Base-by-base conservation (phyloP, 2,329 filamentous ascomycete species). In the Macrophomina tecta region DNA sequence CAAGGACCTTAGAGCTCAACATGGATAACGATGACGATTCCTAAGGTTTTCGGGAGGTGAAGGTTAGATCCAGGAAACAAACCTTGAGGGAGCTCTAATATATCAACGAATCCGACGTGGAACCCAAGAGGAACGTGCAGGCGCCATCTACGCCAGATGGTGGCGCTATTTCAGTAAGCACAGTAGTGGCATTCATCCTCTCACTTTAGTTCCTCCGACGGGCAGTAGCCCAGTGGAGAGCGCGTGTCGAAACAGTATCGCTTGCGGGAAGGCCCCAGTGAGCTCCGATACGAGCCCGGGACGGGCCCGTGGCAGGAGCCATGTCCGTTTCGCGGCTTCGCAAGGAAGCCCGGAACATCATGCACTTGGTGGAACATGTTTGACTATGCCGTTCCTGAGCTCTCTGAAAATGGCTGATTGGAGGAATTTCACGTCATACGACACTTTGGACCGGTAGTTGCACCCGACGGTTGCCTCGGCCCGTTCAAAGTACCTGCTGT, bases 331-430 rank as follows among this genome's bases (percentile, higher is more conserved):
- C 56, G 56, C 12, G 28, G 30, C 40, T n/a, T 48, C 56, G 56
- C 42, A 28, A 51, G 60, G 36, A 63, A 30, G 18, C 23, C 32
- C 48, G 45, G 60, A 42, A 28, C n/a, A 14, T 52, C 46, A 51
- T 51, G 60, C 60, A 49, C 60, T 63, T 63, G 60, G 60, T 63
- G 60, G 60, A 52, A 63, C 60, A 63, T 63, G 60, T 63, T 51
- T 52, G n/a, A 52, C 30, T 30, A 4, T n/a, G 7, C 46, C 5
- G 28, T 4, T 16, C 23, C 34, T 34, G 28, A 11, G 58, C 7
- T 3, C 11, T n/a, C 16, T 30, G 32, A 42, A 36, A 49, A 38
- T 28, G 60, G 45, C 60, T 42, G 60, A 63, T 63, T 63, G 45
- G 60, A 63, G 60, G 60, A 42, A 63, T 63, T 63, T 49, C 46